Conservation (phyloP, 164 flowering plant genomes). For the Aristolochia fimbriata region DNA sequence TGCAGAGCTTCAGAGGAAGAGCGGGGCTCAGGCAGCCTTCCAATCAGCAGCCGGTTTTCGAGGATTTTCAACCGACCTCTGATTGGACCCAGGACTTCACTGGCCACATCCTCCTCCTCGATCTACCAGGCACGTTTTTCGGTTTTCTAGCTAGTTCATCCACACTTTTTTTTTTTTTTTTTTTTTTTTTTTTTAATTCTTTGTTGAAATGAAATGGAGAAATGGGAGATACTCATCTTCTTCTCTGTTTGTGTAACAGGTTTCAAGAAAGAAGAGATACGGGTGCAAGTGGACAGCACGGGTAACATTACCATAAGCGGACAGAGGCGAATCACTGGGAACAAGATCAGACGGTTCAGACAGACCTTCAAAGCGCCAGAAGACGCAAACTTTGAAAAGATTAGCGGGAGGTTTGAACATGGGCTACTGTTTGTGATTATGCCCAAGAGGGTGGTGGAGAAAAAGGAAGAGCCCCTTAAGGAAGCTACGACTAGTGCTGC, state of each 20-base stretch:
- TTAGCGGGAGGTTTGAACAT: conserved; percentile 30
- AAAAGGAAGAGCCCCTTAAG: conserved; percentile 5
- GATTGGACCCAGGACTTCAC: conserved; percentile 20
- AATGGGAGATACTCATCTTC: not conserved
- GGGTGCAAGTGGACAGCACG: conserved; percentile 16
- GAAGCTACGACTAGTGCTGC: not conserved
- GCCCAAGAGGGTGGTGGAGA: conserved; percentile 24
- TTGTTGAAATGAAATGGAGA: not conserved
- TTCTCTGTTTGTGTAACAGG: conserved; percentile 9
- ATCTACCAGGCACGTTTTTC: conserved; percentile 18
- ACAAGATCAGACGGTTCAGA: conserved; percentile 16
- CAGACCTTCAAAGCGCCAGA: conserved; percentile 23
- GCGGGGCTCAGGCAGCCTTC: conserved; percentile 1
- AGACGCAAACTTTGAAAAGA: conserved; percentile 22
- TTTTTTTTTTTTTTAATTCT: not conserved
- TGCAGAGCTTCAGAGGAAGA: conserved; percentile 12
- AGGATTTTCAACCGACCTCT: conserved; percentile 17
- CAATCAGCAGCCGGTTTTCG: conserved; percentile 3
- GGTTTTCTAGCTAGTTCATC: not conserved
- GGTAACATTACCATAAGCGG: conserved; percentile 19
- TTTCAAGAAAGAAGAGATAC: conserved; percentile 28
- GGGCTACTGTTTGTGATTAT: conserved; percentile 35
- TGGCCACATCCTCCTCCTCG: conserved; percentile 20
- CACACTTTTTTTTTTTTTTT: not conserved
- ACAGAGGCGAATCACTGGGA: conserved; percentile 11